Evolutionary conservation across 164 flowering plant genomes (phyloP).

Genomic region (Chloranthus sessilifolius): DNA sequence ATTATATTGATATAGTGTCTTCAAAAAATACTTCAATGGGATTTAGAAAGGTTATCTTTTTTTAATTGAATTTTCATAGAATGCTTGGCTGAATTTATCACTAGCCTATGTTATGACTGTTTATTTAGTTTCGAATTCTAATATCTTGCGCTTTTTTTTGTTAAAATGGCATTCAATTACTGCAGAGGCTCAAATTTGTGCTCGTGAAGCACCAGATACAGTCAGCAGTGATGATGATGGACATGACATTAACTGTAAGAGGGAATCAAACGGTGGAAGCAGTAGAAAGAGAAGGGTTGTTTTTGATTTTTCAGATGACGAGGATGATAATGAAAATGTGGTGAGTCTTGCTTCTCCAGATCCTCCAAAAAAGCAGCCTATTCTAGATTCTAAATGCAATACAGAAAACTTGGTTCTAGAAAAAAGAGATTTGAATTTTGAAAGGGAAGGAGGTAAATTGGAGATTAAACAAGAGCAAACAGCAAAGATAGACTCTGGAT

Average conservation of each 20-base stretch:
- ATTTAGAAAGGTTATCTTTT: no score
- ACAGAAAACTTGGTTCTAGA: slow-evolving; percentile 19
- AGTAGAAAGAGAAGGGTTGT: slow-evolving; percentile 78
- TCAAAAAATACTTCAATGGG: no score
- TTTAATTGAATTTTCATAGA: no score
- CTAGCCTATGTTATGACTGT: no score
- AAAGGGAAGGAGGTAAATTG: slow-evolving; percentile 30
- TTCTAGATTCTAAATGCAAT: slow-evolving; percentile 19
- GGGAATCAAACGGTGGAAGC: slow-evolving; percentile 59
- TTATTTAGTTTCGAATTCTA: no score
- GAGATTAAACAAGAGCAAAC: slow-evolving; percentile 39
- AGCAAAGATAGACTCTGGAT: slow-evolving; percentile 19
- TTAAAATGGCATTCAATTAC: slow-evolving; percentile 16
- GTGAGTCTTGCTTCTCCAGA: slow-evolving; percentile 75
- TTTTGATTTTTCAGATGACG: slow-evolving; percentile 86
- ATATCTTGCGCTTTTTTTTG: not conserved
- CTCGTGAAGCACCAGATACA: slow-evolving; percentile 39
- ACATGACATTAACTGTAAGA: slow-evolving; percentile 44
- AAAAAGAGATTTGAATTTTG: slow-evolving; percentile 23
- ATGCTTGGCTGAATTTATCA: no score
- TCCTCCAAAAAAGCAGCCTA: slow-evolving; percentile 39
- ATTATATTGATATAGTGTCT: no score
- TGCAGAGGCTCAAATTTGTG: slow-evolving; percentile 67
- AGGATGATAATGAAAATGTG: slow-evolving; percentile 62
- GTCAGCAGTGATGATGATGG: slow-evolving; percentile 69